Evolutionary conservation across 1,284 basidiomycete genomes (phyloP).

Genomic region (Vanrija pseudolonga): DNA sequence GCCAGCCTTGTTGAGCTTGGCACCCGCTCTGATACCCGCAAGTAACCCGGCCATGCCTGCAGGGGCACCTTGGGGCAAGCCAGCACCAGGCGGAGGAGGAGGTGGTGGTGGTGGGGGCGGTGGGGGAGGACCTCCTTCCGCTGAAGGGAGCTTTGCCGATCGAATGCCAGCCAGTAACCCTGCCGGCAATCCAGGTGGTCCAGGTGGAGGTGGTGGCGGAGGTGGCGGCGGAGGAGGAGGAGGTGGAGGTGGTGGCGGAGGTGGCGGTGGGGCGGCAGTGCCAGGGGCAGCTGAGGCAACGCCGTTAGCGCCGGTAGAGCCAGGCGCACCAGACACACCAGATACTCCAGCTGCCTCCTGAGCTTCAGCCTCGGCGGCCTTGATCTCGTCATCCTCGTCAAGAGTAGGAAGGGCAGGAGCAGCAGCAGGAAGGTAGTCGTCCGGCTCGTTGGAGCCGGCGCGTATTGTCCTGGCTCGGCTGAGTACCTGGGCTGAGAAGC

Average conservation of each 20-base stretch:
- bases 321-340: not conserved
- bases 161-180: no score
- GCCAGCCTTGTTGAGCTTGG: constrained; percentile 32
- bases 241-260: constrained; percentile 11
- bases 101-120: constrained; percentile 37
- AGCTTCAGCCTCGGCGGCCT: constrained; percentile 22
- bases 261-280: not conserved
- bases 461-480: constrained; percentile 15
- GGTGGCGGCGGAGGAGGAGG: constrained; percentile 23
- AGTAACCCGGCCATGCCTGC: constrained; percentile 41
- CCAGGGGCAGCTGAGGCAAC: not conserved
- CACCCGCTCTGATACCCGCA: constrained; percentile 43
- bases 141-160: not conserved
- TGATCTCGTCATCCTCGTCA: constrained; percentile 39
- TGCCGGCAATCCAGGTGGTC: not conserved
- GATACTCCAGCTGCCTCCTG: not conserved
- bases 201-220: constrained; percentile 22
- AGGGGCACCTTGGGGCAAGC: constrained; percentile 1
- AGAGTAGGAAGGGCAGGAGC: constrained; percentile 44
- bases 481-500: constrained; percentile 17
- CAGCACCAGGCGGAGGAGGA: constrained; percentile 43
- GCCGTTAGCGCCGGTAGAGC: not conserved
- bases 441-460: constrained; percentile 9
- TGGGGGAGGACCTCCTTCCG: constrained; percentile 9
- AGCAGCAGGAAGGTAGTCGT: constrained; percentile 12